Evolutionary conservation across 257 asterid species (phyloP).

Genomic region (Paulownia fortunei): DNA sequence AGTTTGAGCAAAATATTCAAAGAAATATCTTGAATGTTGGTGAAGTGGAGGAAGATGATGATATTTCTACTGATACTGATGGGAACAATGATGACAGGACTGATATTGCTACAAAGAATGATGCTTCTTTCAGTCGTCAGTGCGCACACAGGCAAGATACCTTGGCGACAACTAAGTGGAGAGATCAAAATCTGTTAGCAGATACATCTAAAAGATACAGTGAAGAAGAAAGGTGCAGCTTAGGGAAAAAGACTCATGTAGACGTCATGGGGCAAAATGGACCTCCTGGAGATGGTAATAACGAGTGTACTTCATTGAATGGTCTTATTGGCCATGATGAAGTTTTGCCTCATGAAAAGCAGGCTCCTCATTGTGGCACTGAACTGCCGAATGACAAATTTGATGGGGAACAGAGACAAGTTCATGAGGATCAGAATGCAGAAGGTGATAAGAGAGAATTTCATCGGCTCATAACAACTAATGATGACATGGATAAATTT

Average conservation of each 20-base stretch:
- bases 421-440: slow-evolving; percentile 27
- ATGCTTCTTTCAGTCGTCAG: slow-evolving; percentile 47
- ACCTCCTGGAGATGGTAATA: slow-evolving; percentile 31
- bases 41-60: slow-evolving; percentile 39
- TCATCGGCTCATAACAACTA: slow-evolving; percentile 28
- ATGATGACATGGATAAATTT: slow-evolving; percentile 8
- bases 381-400: slow-evolving; percentile 27
- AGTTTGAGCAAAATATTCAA: slow-evolving; percentile 20
- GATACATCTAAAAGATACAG: slow-evolving; percentile 29
- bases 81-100: slow-evolving; percentile 44
- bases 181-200: slow-evolving; percentile 30
- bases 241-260: slow-evolving; percentile 26
- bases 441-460: slow-evolving; percentile 8
- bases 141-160: slow-evolving; percentile 46
- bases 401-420: slow-evolving; percentile 28
- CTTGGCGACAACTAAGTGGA: slow-evolving; percentile 28
- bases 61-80: slow-evolving; percentile 40
- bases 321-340: slow-evolving; percentile 34
- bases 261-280: slow-evolving; percentile 24
- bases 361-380: slow-evolving; percentile 25
- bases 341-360: slow-evolving; percentile 22
- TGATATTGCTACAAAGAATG: slow-evolving; percentile 45
- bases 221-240: slow-evolving; percentile 35
- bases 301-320: slow-evolving; percentile 31
- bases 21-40: not conserved